Conservation (phyloP, 2,329 filamentous ascomycete genomes). For the Pseudopyrenochaeta lycopersici region DNA sequence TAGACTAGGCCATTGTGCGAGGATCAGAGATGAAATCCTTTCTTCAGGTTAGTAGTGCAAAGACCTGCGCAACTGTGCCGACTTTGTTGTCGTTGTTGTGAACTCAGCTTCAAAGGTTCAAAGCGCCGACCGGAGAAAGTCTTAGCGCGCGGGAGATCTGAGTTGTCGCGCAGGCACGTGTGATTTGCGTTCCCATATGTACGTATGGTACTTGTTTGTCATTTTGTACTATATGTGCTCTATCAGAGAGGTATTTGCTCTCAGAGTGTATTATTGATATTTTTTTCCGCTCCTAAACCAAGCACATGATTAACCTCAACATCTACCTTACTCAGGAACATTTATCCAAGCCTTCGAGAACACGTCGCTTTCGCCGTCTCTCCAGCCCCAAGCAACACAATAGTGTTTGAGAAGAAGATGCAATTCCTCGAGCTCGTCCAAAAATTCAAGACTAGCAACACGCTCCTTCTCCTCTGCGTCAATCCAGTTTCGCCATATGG, state of each 20-base stretch:
- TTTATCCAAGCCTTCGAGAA: slow-evolving; percentile 46
- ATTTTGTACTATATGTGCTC: not conserved
- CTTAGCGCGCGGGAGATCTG: slow-evolving; percentile 18
- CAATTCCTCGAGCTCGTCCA: slow-evolving; percentile 98
- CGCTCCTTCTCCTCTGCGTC: slow-evolving; percentile 75
- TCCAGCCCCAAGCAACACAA: slow-evolving; percentile 88
- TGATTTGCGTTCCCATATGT: not conserved
- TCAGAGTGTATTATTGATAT: not conserved
- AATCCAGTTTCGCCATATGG: slow-evolving; percentile 84
- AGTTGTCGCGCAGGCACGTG: slow-evolving; percentile 17
- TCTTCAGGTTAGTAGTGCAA: not conserved
- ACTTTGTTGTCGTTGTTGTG: slow-evolving; percentile 13
- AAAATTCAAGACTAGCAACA: slow-evolving; percentile 80
- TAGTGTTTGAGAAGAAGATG: slow-evolving; percentile 87
- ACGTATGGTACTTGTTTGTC: not conserved
- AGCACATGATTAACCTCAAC: not conserved
- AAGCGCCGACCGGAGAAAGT: slow-evolving; percentile 18
- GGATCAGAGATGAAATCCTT: not conserved
- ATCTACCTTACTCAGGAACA: slow-evolving; percentile 25
- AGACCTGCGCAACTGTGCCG: not conserved
- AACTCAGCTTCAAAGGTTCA: slow-evolving; percentile 14
- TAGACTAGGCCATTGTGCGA: not conserved
- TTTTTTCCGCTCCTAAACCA: too few relatives aligned
- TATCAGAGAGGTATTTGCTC: not conserved
- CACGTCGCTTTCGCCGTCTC: slow-evolving; percentile 54